Percentiles rank a stretch among this genome's conserved stretches.
Conservation (phyloP, 202 grass and related monocot genomes). For the Panicum hallii region DNA sequence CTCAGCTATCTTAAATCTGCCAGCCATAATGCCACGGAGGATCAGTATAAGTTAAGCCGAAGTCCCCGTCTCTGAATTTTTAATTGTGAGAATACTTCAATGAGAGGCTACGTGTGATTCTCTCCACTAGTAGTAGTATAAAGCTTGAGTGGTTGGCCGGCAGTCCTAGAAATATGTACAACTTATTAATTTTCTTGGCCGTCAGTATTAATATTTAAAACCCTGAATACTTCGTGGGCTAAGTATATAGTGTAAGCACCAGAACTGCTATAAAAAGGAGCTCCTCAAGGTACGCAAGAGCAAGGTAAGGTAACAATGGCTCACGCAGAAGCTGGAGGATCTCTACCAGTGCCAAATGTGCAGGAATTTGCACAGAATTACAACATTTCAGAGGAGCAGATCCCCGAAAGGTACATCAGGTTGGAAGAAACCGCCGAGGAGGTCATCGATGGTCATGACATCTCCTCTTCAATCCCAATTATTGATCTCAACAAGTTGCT, state of each 20-base stretch:
- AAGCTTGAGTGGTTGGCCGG: background rate
- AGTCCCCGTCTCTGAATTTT: background rate
- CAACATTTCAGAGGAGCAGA: background rate
- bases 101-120: background rate
- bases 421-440: constrained; percentile 22
- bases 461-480: constrained; percentile 25
- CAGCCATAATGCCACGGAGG: background rate
- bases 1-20: background rate
- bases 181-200: background rate
- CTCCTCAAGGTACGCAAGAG: background rate
- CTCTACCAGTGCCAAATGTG: constrained; percentile 42
- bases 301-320: constrained; percentile 12
- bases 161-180: background rate
- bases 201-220: background rate
- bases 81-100: background rate
- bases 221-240: background rate
- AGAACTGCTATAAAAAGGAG: background rate
- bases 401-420: constrained; percentile 61
- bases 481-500: constrained; percentile 57
- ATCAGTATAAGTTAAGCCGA: background rate
- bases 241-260: too few relatives aligned
- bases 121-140: background rate
- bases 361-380: constrained; percentile 45
- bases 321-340: background rate
- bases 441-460: background rate